phyloP scores from a whole-genome alignment of 805 yeast genomes.

The Cyberlindnera meyerae region DNA sequence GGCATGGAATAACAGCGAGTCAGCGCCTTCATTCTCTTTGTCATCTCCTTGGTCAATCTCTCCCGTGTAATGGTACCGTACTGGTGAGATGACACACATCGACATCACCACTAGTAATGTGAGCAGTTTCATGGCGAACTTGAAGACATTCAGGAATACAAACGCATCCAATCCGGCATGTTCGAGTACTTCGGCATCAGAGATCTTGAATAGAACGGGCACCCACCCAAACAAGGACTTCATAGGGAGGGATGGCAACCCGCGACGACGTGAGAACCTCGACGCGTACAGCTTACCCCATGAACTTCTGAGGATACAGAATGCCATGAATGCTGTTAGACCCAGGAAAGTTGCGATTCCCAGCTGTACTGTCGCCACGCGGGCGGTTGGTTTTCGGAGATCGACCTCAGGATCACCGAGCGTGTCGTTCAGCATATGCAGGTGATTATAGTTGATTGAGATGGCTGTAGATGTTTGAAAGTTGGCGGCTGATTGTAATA shows the following conservation, averaged over 20 bases:
- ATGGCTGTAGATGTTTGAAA: not conserved
- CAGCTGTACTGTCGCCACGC: slow-evolving; percentile 76
- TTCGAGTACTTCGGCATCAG: slow-evolving; percentile 74
- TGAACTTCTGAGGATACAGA: slow-evolving; percentile 63
- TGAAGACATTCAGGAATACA: slow-evolving; percentile 86
- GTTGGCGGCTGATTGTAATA: not conserved
- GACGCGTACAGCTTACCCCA: slow-evolving; percentile 87
- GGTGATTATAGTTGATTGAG: slow-evolving; percentile 1
- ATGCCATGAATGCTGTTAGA: slow-evolving; percentile 55
- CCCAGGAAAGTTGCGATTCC: slow-evolving; percentile 69
- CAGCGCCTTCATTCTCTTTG: slow-evolving; percentile 2
- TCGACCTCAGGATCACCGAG: slow-evolving; percentile 13
- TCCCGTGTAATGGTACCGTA: slow-evolving; percentile 80
- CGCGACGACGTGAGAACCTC: slow-evolving; percentile 43
- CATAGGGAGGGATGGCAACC: slow-evolving; percentile 55
- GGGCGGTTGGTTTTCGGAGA: slow-evolving; percentile 24
- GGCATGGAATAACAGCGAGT: too few species aligned
- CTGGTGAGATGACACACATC: slow-evolving; percentile 72
- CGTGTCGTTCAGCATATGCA: too few species aligned
- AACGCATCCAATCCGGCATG: slow-evolving; percentile 93
- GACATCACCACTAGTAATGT: slow-evolving; percentile 65
- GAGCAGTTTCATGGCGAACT: slow-evolving; percentile 74
- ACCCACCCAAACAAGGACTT: slow-evolving; percentile 78
- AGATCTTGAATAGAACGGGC: slow-evolving; percentile 53
- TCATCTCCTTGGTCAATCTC: slow-evolving; percentile 55